These are phyloP conservation scores for Microbotryomycetes sp. DNA, from an alignment of 1,284 basidiomycete species.

Conservation along the genomic window DNA sequence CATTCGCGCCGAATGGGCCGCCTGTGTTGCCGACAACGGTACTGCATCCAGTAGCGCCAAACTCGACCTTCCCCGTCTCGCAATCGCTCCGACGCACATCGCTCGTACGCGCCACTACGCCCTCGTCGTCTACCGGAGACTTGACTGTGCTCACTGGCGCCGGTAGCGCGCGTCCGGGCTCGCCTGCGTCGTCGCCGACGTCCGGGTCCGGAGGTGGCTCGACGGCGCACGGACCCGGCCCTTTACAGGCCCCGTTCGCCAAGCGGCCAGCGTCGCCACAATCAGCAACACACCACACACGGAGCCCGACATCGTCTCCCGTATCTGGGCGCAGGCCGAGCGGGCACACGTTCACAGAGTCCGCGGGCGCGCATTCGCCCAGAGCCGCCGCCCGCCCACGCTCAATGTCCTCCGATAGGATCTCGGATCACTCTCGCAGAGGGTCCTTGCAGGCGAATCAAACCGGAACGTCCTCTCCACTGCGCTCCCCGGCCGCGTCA, in stretches of 20 bases:
- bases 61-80: conserved; percentile 7
- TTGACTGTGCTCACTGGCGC: background rate
- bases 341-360: background rate
- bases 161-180: background rate
- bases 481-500: conserved; percentile 12
- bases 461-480: conserved; percentile 5
- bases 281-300: conserved; percentile 1
- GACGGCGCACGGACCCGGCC: background rate
- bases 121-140: background rate
- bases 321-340: background rate
- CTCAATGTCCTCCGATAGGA: background rate
- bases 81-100: conserved; percentile 12
- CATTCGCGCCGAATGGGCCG: conserved; percentile 6
- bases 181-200: background rate
- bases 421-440: conserved; percentile 6
- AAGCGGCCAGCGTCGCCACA: background rate
- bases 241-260: background rate
- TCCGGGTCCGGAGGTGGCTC: background rate
- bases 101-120: background rate
- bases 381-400: background rate
- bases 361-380: background rate
- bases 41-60: conserved; percentile 3
- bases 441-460: conserved; percentile 8
- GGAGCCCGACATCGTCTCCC: too few relatives aligned
- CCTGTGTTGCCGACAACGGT: background rate